These are phyloP conservation scores for Termitomyces sp. DNA, from an alignment of 1,284 basidiomycete genomes.

Conservation along the genomic window DNA sequence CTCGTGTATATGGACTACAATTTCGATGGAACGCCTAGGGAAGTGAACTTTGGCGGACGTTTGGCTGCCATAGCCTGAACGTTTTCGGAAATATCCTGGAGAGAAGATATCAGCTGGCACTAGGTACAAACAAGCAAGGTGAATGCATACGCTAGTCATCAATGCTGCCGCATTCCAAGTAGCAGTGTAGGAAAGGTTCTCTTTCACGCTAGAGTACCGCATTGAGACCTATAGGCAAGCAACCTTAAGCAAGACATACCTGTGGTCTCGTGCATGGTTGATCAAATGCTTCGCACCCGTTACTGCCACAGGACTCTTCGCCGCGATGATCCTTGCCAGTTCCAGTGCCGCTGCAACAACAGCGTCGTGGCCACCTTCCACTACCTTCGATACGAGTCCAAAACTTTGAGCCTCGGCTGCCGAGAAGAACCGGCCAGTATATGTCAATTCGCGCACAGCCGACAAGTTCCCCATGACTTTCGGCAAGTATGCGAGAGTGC, in stretches of 20 bases:
- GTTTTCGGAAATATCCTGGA: constrained; percentile 31
- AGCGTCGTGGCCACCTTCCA: constrained; percentile 59
- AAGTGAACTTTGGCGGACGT: constrained; percentile 25
- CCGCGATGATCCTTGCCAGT: constrained; percentile 64
- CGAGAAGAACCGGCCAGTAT: constrained; percentile 72
- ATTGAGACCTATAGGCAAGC: background rate
- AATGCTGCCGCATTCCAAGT: constrained; percentile 73
- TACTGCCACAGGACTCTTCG: constrained; percentile 81
- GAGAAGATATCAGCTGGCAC: background rate
- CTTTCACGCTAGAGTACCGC: constrained; percentile 50
- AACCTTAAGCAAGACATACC: constrained; percentile 32
- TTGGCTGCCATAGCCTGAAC: constrained; percentile 26
- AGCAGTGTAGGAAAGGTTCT: constrained; percentile 77
- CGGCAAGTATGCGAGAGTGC: constrained; percentile 81
- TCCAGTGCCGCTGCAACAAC: constrained; percentile 59
- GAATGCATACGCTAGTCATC: constrained; percentile 55
- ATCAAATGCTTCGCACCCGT: constrained; percentile 78
- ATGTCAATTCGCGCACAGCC: constrained; percentile 74
- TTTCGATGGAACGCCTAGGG: constrained; percentile 18
- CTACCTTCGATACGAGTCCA: constrained; percentile 76
- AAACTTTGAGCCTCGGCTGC: constrained; percentile 67
- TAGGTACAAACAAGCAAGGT: background rate
- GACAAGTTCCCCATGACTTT: constrained; percentile 81
- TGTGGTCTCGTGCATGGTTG: constrained; percentile 72
- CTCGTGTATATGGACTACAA: background rate